Evolutionary conservation across 371 early-diverging fungal species (phyloP), one percentile per base, ranked within the genome.

Genomic region (Antonospora locustae): DNA sequence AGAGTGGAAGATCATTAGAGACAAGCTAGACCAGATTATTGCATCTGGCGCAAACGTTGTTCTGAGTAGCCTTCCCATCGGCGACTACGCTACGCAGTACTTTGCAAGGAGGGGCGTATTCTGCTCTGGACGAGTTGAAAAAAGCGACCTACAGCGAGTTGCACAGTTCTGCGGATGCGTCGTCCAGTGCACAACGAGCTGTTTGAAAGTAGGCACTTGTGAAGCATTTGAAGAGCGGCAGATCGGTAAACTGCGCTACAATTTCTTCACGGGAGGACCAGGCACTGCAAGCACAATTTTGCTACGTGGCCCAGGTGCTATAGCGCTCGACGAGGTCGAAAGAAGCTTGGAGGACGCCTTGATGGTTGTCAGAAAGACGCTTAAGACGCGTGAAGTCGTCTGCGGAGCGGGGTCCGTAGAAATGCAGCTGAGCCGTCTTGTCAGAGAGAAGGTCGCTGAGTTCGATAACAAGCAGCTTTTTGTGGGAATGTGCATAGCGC

Each of bases 81-180:
- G 99, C 66, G 99, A 98, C 74, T 79, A 96, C 65, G 99, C 97
- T 29, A 98, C 99, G 16, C 97, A 98, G 75, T 98, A 92, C 80
- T 98, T 98, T 81, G 99, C 99, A 56, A 94, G 90, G 71, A 83
- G 93, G 48, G 84, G 87, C 69, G 87, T 98, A 65, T 96, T 98
- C 79, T 94, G 93, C 73, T 95, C 96, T 41, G 99, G 99, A 34
- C 84, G 99, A 67, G 95, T 97, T 25, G 73, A 89, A 25, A 80
- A 80, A 65, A 87, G 84, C 50, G 94, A 96, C 69, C 76, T 95
- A 65, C 78, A 79, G 40, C 85, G 96, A 65, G 87, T 94, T 29
- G 82, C 85, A 58, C 80, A 84, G 70, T 91, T 92, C 44, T 90
- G 89, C 22, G 95, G 94, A 65, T 92, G 94, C 39, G 74, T 82